Conservation (phyloP, 1,284 basidiomycete species). For the Coniferiporia sulphurascens region DNA sequence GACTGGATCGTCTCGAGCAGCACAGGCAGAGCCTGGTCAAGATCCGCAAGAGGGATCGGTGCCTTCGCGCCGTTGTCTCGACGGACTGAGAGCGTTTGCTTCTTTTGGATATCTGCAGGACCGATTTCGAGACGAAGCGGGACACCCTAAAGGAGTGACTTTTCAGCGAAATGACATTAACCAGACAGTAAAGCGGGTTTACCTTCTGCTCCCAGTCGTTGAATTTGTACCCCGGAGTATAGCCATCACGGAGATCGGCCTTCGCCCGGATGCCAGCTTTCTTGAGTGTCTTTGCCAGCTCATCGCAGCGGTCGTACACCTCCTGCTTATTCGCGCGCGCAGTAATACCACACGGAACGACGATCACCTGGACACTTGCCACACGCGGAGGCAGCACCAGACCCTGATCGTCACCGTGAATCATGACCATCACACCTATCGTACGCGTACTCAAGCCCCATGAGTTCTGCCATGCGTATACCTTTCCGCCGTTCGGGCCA, state of each 20-base stretch:
- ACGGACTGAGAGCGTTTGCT: conserved; percentile 81
- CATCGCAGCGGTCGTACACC: conserved; percentile 78
- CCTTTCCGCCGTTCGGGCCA: conserved; percentile 45
- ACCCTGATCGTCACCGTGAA: conserved; percentile 97
- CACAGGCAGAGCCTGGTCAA: conserved; percentile 53
- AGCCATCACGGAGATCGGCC: conserved; percentile 90
- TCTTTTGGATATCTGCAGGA: conserved; percentile 85
- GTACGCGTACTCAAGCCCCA: conserved; percentile 97
- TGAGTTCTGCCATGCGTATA: conserved; percentile 95
- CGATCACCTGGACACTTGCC: conserved; percentile 85
- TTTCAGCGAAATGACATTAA: conserved; percentile 1
- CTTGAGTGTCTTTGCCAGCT: conserved; percentile 67
- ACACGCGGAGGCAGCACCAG: conserved; percentile 94
- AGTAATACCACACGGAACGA: conserved; percentile 92
- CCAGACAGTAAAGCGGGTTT: conserved; percentile 10
- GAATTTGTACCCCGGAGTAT: conserved; percentile 99
- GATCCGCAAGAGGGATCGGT: conserved; percentile 63
- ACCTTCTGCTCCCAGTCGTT: conserved; percentile 99
- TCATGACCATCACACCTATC: conserved; percentile 99
- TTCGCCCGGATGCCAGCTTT: conserved; percentile 79
- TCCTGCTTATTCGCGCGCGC: conserved; percentile 70
- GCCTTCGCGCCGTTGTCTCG: conserved; percentile 83
- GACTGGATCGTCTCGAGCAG: conserved; percentile 85
- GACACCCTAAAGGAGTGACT: conserved; percentile 64
- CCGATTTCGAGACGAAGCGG: conserved; percentile 97